phyloP scores from a whole-genome alignment of 1,139 yeast species.

The Kodamaea plutei region DNA sequence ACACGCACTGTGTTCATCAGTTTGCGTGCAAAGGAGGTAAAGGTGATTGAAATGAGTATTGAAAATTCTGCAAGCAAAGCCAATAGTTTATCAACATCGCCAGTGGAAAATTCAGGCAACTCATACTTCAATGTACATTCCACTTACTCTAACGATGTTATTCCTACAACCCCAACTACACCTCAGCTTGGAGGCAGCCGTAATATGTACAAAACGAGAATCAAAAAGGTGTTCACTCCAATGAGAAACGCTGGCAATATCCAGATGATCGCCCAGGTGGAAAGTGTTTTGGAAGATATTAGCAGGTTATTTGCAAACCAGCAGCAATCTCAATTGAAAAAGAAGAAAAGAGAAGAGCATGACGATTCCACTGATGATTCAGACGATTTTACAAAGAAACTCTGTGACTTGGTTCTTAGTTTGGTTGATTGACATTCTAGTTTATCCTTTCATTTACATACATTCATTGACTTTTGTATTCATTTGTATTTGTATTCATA shows the following conservation, averaged over 20 bases:
- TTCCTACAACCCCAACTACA: neutral
- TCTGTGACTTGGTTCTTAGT: slow-evolving; percentile 9
- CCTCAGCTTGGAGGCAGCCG: slow-evolving; percentile 7
- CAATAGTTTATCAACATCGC: too few relatives aligned
- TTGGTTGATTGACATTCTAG: slow-evolving; percentile 6
- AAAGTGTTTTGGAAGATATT: slow-evolving; percentile 25
- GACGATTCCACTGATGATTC: too few relatives aligned
- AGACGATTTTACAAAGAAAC: slow-evolving; percentile 14
- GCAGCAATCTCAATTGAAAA: slow-evolving; percentile 6
- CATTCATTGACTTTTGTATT: too few relatives aligned
- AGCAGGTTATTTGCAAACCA: slow-evolving; percentile 20
- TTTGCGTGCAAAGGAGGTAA: slow-evolving; percentile 55
- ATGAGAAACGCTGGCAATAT: slow-evolving; percentile 31
- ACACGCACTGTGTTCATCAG: slow-evolving; percentile 43
- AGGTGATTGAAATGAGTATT: slow-evolving; percentile 42
- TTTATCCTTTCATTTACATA: too few relatives aligned
- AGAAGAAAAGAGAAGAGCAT: slow-evolving; percentile 2
- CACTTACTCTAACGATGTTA: too few relatives aligned
- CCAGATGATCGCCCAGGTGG: slow-evolving; percentile 22
- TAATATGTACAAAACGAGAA: slow-evolving; percentile 31
- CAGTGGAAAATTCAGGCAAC: neutral
- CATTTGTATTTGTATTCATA: too few relatives aligned
- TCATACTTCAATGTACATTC: neutral
- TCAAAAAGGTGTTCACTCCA: slow-evolving; percentile 36
- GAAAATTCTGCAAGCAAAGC: slow-evolving; percentile 7